Evolutionary conservation across 805 yeast species (phyloP), one percentile per base, ranked within the genome.

Genomic region (Saccharomycopsis selenospora): DNA sequence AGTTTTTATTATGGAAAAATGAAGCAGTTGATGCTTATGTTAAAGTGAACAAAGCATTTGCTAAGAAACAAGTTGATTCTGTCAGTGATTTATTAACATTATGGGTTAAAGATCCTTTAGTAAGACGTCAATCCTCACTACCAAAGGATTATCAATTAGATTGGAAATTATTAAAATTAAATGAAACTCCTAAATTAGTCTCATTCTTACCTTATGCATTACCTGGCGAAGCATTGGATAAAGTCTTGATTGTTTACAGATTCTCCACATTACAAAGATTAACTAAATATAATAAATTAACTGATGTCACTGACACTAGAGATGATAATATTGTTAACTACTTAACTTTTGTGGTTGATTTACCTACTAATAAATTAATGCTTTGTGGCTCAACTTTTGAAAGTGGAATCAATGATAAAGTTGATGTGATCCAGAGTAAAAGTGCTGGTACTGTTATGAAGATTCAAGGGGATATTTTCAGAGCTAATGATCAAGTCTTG

Each of bases 11-110:
- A 51, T 90, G 96, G 96, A 86, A 85, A 63, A 91, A 88, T 64
- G 74, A 73, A 26, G 95, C 95, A 5, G 79, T 90, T 57, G 87
- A 87, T 56, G 71, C 70, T 45, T 89, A 80, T 63, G 84, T 83
- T 25, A 76, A 77, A 49, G 82, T 86, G n/a, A 88, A 90, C 66
- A 79, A 80, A 59, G 80, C 88, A 2, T 90, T 90, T 69, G 91
- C 95, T 2, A 61, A 69, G 17, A 71, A 70, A 27, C 70, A 80
- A 54, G 59, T 87, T 42, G 67, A 64, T 28, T 57, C 70, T 11
- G 67, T 79, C 10, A 69, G 69, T 49, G 67, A 69, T 38, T 59
- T 64, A 13, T 67, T 80, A 20, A 72, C 83, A 2, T 68, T 79
- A n/a, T 81, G 82, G 79, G 86, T 80, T 6, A 77, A 72, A 51